Evolutionary conservation across 2,329 filamentous ascomycete genomes (phyloP).

Genomic region (Verticillium zaregamsianum): DNA sequence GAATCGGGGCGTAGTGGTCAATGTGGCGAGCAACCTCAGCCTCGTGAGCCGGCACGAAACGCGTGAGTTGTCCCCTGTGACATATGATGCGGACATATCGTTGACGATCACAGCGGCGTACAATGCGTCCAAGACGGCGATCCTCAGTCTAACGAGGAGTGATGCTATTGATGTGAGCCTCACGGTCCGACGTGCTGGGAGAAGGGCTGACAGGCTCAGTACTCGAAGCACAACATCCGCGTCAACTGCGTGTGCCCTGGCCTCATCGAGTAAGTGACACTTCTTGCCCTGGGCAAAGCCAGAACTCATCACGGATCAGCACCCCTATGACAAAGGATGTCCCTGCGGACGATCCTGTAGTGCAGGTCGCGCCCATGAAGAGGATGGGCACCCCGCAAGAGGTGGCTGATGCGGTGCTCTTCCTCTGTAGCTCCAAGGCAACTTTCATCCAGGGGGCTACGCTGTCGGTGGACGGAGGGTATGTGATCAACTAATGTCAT

Average conservation of each 20-base stretch:
- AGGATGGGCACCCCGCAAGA: slow-evolving; percentile 39
- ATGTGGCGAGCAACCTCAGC: slow-evolving; percentile 38
- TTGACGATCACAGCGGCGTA: slow-evolving; percentile 30
- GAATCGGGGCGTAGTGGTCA: slow-evolving; percentile 37
- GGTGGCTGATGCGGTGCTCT: slow-evolving; percentile 40
- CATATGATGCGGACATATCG: background rate
- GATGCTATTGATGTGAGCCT: slow-evolving; percentile 40
- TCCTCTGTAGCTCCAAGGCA: slow-evolving; percentile 38
- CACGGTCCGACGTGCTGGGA: background rate
- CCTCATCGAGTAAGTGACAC: slow-evolving; percentile 30
- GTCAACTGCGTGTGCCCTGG: slow-evolving; percentile 43
- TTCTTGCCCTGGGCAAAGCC: too few species aligned
- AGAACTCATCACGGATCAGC: slow-evolving; percentile 6
- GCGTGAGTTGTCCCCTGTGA: slow-evolving; percentile 21
- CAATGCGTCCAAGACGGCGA: slow-evolving; percentile 39
- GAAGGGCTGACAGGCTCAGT: slow-evolving; percentile 21
- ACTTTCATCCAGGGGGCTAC: slow-evolving; percentile 40
- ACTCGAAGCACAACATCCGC: slow-evolving; percentile 37
- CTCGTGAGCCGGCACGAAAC: slow-evolving; percentile 36
- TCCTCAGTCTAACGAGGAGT: slow-evolving; percentile 39
- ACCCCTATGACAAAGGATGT: slow-evolving; percentile 37
- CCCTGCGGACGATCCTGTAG: slow-evolving; percentile 24
- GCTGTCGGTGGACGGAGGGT: slow-evolving; percentile 40
- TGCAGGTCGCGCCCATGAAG: slow-evolving; percentile 30
- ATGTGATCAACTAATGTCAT: slow-evolving; percentile 15